Conservation (phyloP, 1,284 basidiomycete genomes). For the Ganoderma resinaceum region DNA sequence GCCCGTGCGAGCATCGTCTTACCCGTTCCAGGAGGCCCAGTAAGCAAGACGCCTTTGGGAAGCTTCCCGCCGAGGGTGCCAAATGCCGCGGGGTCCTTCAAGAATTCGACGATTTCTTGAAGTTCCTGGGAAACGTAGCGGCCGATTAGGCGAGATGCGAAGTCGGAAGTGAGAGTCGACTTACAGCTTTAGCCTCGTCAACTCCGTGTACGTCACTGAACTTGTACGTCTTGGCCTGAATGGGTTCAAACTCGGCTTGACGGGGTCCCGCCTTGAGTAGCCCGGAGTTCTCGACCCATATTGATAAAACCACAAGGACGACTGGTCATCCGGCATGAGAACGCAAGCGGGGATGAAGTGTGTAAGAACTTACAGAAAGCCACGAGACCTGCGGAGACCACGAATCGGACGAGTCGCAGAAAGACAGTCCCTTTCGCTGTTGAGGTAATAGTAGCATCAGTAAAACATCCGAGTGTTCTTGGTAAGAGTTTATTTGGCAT, state of each 20-base stretch:
- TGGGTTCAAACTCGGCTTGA: slow-evolving; percentile 78
- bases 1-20: slow-evolving; percentile 97
- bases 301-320: slow-evolving; percentile 83
- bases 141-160: not conserved
- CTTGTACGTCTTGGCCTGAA: slow-evolving; percentile 81
- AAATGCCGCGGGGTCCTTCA: slow-evolving; percentile 90
- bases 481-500: not conserved
- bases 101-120: slow-evolving; percentile 91
- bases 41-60: slow-evolving; percentile 91
- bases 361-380: slow-evolving; percentile 37
- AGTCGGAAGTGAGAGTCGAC: slow-evolving; percentile 27
- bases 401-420: slow-evolving; percentile 67
- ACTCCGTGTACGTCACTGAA: slow-evolving; percentile 95
- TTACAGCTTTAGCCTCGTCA: slow-evolving; percentile 89
- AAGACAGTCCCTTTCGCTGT: slow-evolving; percentile 73
- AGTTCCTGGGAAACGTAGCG: slow-evolving; percentile 66
- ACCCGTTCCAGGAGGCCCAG: slow-evolving; percentile 92
- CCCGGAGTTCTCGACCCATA: slow-evolving; percentile 92
- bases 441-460: slow-evolving; percentile 13
- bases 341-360: slow-evolving; percentile 38
- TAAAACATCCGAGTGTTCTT: slow-evolving; percentile 1
- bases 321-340: slow-evolving; percentile 61
- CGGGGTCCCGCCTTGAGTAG: slow-evolving; percentile 87
- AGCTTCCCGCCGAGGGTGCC: slow-evolving; percentile 89
- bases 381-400: slow-evolving; percentile 45